Evolutionary conservation across 345 rosid genomes (phyloP), one percentile per base, ranked within the genome.

Genomic region (Corchorus olitorius): DNA sequence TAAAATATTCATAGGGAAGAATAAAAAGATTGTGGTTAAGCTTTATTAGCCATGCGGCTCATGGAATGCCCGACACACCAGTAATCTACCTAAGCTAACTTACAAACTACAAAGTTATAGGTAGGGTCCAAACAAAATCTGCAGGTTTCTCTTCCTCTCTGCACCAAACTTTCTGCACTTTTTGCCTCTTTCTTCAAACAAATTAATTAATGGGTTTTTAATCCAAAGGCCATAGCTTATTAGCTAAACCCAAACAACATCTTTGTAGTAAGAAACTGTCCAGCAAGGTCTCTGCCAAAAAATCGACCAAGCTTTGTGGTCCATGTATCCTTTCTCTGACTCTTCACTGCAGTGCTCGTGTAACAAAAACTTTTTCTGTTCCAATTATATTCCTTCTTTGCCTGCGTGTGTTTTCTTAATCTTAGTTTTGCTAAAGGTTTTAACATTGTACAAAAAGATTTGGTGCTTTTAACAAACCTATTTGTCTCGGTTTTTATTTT

Each of bases 1-100:
- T 62, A 68, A 33, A 68, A 68, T 68, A 68, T 68, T 48, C 72
- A 22, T 48, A 19, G 72, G 72, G 56, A 48, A 48, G 39, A 48
- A 45, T 20, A 68, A 68, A 68, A 48, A 68, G 39, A 19, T 11
- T 1, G 53, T 48, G 43, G 6, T 35, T 60, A 61, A 34, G 65
- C 65, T 48, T 46, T 12, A 48, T 68, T 68, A 68, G 8, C 16
- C 72, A 68, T 22, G 72, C 54, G 72, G 49, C 33, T 9, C 10
- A 10, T 17, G 50, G 15, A 65, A 65, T 41, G 33, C 0, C 27
- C 53, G 53, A 20, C 4, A 66, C 34, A 66, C 17, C 53, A 48
- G 35, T 5, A 27, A 12, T 7, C 72, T 46, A 11, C 72, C 56
- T 48, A 68, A 20, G 37, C 72, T 22, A 27, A 2, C 43, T 39